phyloP scores from a whole-genome alignment of 1,284 basidiomycete genomes.

The Crucibulum parvulum region DNA sequence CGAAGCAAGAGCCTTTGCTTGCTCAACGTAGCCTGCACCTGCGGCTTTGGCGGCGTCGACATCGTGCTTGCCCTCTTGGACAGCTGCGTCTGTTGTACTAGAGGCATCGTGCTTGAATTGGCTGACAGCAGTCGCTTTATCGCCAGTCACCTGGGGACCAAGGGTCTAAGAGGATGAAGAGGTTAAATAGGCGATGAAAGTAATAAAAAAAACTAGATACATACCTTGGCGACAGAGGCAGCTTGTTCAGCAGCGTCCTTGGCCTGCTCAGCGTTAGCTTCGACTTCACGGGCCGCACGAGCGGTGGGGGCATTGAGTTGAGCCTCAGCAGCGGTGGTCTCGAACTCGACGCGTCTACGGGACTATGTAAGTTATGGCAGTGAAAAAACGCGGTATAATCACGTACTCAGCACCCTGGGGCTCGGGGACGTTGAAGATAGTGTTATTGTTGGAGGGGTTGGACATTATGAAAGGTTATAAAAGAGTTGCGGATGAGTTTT shows the following conservation, averaged over 20 bases:
- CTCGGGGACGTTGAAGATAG: constrained; percentile 44
- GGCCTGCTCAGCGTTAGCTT: constrained; percentile 40
- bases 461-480: neutral
- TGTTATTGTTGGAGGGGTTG: constrained; percentile 19
- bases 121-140: constrained; percentile 46
- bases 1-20: constrained; percentile 55
- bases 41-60: constrained; percentile 50
- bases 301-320: constrained; percentile 53
- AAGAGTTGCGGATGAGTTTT: neutral
- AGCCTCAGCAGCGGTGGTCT: constrained; percentile 58
- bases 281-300: constrained; percentile 41
- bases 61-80: constrained; percentile 57
- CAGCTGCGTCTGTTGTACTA: constrained; percentile 56
- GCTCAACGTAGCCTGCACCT: constrained; percentile 55
- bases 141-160: constrained; percentile 50
- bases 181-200: neutral
- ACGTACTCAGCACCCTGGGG: constrained; percentile 35
- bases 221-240: constrained; percentile 54
- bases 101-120: constrained; percentile 49
- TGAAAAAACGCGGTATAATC: neutral
- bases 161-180: constrained; percentile 38
- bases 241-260: constrained; percentile 54
- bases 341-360: constrained; percentile 36
- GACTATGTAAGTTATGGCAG: neutral
- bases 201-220: constrained; percentile 5